Base-by-base conservation (phyloP, 495 filamentous ascomycete species). In the Neurospora sp. region DNA sequence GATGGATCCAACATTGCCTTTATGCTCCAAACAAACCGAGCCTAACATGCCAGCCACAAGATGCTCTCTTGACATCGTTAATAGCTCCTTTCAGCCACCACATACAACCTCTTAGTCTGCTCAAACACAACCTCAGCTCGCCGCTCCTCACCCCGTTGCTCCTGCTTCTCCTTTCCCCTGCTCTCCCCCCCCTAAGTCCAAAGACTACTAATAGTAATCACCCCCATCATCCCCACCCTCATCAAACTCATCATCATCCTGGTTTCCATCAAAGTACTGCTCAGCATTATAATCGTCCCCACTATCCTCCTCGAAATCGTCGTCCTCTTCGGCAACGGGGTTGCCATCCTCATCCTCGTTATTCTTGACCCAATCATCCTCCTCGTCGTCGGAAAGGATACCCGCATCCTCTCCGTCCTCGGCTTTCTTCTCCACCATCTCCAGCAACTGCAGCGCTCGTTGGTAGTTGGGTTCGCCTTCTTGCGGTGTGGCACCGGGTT, bases 251-350 rank as follows among this genome's bases (percentile, higher is more conserved):
- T 85, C 86, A 14, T 87, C 85, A 18, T 83, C 84, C 38, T 85
- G 83, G 35, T 86, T 84, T 44, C 79, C 82, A 37, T 87, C 85
- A 74, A 89, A 89, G 78, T 88, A 88, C 20, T 79, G 77, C 77
- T 89, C 87, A 8, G 84, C 87, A 71, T 88, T 84, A 77, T 89
- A 89, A 72, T 89, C 87, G 31, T 86, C 86, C 1, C 82, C 86
- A 14, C 82, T 80, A 38, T 85, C 83, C 72, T 84, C 83, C 39
- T 87, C 85, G 54, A 85, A 86, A 60, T 82, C 78, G 18, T 83
- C 83, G 44, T 84, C 82, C 12, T 85, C 83, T 49, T 85, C 85
- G 0, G 84, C 82, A 37, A 81, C 84, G 0, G 79, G 80, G 39
- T 81, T 84, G 3, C 76, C 81, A 0, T 78, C 80, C 39, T 83